These are phyloP conservation scores for Tylopilus rubrobrunneus DNA, from an alignment of 768 basidiomycete genomes.

Conservation along the genomic window DNA sequence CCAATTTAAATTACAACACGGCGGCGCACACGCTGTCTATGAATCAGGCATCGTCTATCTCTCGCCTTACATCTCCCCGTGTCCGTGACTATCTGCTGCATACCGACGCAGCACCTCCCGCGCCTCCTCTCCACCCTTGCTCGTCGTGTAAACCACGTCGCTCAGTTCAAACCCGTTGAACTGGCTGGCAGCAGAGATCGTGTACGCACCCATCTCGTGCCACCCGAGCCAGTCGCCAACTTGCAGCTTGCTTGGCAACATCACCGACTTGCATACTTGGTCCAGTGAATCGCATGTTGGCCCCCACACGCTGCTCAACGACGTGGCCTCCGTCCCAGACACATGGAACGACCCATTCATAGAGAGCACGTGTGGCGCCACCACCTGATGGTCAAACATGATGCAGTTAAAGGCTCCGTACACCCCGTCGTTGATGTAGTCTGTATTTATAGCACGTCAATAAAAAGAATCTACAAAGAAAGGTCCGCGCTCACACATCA, in stretches of 20 bases:
- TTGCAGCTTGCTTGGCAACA: constrained; percentile 62
- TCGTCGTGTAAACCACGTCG: constrained; percentile 75
- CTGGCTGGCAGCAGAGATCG: constrained; percentile 93
- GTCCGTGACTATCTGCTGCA: constrained; percentile 40
- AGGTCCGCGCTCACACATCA: constrained; percentile 80
- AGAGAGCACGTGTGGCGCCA: constrained; percentile 79
- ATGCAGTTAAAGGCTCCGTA: constrained; percentile 98
- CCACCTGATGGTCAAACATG: constrained; percentile 93
- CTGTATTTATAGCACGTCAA: constrained; percentile 37
- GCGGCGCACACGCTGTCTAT: neutral
- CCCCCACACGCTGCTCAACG: constrained; percentile 84
- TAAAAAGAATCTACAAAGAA: constrained; percentile 2
- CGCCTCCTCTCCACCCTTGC: constrained; percentile 53
- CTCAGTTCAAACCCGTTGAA: constrained; percentile 90
- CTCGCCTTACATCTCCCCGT: constrained; percentile 18
- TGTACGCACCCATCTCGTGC: constrained; percentile 98
- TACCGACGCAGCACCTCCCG: constrained; percentile 47
- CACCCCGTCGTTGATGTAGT: constrained; percentile 99
- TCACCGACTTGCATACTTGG: constrained; percentile 67
- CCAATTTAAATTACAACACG: constrained; percentile 12
- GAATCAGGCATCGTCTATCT: constrained; percentile 1
- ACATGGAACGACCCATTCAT: constrained; percentile 58
- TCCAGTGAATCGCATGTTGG: constrained; percentile 99
- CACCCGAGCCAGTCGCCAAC: constrained; percentile 99
- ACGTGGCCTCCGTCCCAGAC: constrained; percentile 37